Evolutionary conservation across 2,329 filamentous ascomycete species (phyloP), one percentile per base, ranked within the genome.

Genomic region (Neobulgaria alba): DNA sequence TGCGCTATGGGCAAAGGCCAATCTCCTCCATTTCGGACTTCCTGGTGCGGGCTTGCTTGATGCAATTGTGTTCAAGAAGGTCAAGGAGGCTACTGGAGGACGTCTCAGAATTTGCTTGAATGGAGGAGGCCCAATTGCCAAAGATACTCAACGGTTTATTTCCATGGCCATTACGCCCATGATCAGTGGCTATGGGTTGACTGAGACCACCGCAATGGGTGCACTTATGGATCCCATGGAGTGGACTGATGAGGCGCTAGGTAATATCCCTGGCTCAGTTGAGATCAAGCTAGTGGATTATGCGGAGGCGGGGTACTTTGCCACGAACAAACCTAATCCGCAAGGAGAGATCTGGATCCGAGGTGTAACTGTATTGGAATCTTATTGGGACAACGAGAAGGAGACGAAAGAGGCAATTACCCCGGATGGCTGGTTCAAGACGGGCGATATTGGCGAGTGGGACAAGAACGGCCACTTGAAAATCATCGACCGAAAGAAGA

Each of bases 331-430:
- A 77, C 85, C 17, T 62, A 68, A 51, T 81, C 86, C 4, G 1
- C 89, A 94, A 63, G 90, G 90, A 52, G 90, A 96, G 65, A 87
- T 96, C 58, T 85, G 80, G 71, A 82, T 96, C 52, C 82, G 85
- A 41, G 90, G 90, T 36, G 69, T 71, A 34, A 72, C 79, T 45
- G 80, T 95, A 32, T 75, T 84, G 34, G 69, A 71, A 19, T 79
- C 79, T 33, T 95, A 96, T 66, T 88, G 81, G 58, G 73, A 90
- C 46, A 85, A 95, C 60, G 79, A 84, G 12, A 78, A 89, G 52
- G 87, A 95, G 66, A 95, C 87, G 3, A 71, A 71, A n/a, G 79
- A 79, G 53, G 67, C 81, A 2, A 74, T 87, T 48, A 79, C 79
- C 1, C 66, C 72, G 2, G 85, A 86, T 51, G 82, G 82, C 33